Conservation (phyloP, 2,329 filamentous ascomycete genomes). For the Chaetomium globosum region DNA sequence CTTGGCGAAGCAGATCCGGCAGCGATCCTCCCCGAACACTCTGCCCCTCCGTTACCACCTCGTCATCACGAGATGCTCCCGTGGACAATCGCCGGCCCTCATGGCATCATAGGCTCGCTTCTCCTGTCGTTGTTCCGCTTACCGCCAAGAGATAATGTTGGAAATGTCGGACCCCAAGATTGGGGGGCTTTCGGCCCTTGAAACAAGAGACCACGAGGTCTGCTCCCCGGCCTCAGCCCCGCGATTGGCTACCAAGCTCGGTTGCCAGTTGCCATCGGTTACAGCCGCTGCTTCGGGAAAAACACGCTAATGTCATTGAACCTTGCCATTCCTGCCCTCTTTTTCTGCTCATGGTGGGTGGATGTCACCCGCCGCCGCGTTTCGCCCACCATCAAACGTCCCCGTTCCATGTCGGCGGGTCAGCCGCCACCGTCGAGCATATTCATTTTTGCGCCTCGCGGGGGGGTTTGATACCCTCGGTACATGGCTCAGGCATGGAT, state of each 20-base stretch:
- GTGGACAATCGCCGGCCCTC: not conserved
- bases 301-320: constrained; percentile 10
- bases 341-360: constrained; percentile 8
- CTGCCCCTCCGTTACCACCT: not conserved
- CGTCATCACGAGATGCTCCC: not conserved
- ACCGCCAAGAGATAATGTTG: not conserved
- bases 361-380: constrained; percentile 17
- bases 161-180: constrained; percentile 1
- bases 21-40: not conserved
- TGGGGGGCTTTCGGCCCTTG: constrained; percentile 8
- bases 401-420: constrained; percentile 27
- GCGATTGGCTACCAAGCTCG: constrained; percentile 22
- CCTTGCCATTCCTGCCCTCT: not conserved
- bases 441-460: constrained; percentile 2
- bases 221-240: not conserved
- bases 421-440: constrained; percentile 13
- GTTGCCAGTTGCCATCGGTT: constrained; percentile 18
- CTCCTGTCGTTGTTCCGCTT: not conserved
- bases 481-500: not conserved
- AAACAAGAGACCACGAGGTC: constrained; percentile 14
- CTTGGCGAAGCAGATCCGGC: constrained; percentile 16
- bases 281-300: constrained; percentile 15
- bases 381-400: constrained; percentile 9
- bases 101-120: constrained; percentile 6
- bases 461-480: not conserved